Base-by-base conservation (phyloP, 768 basidiomycete genomes). In the Piloderma croceum region DNA sequence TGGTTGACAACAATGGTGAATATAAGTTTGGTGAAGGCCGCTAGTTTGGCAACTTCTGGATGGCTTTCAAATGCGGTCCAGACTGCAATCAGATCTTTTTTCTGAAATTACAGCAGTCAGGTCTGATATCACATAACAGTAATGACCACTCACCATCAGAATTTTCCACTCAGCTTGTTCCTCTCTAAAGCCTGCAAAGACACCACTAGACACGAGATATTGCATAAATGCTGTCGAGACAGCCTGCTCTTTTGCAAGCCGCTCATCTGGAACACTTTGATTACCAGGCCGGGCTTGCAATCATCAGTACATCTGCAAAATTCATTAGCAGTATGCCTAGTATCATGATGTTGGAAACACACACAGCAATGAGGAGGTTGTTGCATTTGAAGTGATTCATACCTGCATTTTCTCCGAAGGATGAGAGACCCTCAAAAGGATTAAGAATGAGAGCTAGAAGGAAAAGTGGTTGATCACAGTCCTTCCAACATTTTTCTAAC, bases 401-500 rank as follows among this genome's bases (percentile, higher is more conserved):
- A 3, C 33, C 47, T 6, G 57, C 56, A 17, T 52, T 47, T 19
- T 51, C 48, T 5, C 61, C 58, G 39, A 61, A 62, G 10, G 45
- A 47, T 15, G 50, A 53, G 41, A 62, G 11, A 10, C 50, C 49
- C 34, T 62, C 48, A 15, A 48, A 61, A 5, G 54, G 58, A 38
- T 62, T 58, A 7, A 62, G 48, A 2, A 62, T 45, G 7, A 62
- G 45, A 0, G 56, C 45, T 15, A 58, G 36, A 5, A 60, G 11
- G 37, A 61, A 61, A 40, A 61, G 50, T 3, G 50, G 48, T 40
- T 62, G 59, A 34, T 62, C 56, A 12, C 54, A 49, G 2, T 54
- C 58, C 34, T 53, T 58, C 56, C 59, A 62, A 4, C 48, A 48
- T 41, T 59, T 60, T 39, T 62, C 52, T 15, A 62, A 43, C 17